These are phyloP conservation scores for Fusarium sp. DNA, from an alignment of 2,329 filamentous ascomycete genomes.

Conservation along the genomic window DNA sequence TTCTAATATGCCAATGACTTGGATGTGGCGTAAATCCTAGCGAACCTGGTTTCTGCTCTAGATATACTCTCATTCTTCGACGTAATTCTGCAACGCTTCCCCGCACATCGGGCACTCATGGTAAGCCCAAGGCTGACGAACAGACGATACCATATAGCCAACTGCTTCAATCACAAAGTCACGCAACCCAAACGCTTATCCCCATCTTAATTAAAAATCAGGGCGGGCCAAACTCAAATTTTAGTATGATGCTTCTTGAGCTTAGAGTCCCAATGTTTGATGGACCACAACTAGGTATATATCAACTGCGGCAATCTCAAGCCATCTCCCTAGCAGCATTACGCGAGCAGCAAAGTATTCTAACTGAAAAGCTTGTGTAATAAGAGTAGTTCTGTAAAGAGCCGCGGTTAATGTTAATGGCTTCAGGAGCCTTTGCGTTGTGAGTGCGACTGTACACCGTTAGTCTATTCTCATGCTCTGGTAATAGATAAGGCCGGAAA, in stretches of 20 bases:
- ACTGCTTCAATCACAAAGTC: background rate
- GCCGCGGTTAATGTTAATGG: accelerated
- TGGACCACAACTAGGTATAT: too few species aligned
- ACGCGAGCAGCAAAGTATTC: too few species aligned
- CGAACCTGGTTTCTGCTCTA: accelerated
- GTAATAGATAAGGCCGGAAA: too few species aligned
- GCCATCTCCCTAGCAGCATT: too few species aligned
- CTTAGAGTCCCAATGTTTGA: background rate
- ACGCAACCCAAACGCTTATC: accelerated
- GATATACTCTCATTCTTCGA: too few species aligned
- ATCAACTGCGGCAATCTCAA: too few species aligned
- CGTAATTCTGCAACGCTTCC: too few species aligned
- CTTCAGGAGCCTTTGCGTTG: background rate
- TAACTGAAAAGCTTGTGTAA: too few species aligned
- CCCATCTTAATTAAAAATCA: accelerated
- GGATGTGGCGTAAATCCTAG: accelerated
- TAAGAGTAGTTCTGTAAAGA: too few species aligned
- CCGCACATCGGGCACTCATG: background rate
- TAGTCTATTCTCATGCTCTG: background rate
- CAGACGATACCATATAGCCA: background rate
- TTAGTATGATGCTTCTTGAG: too few species aligned
- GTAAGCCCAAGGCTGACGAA: background rate
- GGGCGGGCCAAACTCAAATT: background rate
- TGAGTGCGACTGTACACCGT: too few species aligned
- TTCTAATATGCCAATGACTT: accelerated